phyloP scores from a whole-genome alignment of 306 rosid genomes.

The Arachis hypogaea region DNA sequence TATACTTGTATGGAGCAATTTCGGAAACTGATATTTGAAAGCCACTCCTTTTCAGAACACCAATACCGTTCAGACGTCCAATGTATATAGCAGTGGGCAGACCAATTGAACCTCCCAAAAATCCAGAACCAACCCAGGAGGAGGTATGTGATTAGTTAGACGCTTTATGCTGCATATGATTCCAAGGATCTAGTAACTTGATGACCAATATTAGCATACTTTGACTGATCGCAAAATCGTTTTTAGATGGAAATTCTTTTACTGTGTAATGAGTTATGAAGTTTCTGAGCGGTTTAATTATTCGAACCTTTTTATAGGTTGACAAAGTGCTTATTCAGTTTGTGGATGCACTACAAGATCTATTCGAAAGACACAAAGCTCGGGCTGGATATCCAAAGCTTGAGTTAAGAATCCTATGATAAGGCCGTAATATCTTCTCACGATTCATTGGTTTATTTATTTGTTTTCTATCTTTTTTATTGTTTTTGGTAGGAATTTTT shows the following conservation, averaged over 20 bases:
- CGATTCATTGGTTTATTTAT: constrained; percentile 24
- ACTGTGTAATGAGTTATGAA: neutral
- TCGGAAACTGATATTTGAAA: neutral
- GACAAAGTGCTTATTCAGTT: constrained; percentile 61
- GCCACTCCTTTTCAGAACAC: constrained; percentile 60
- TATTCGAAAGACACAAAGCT: constrained; percentile 81
- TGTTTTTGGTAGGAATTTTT: neutral
- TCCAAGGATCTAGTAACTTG: constrained; percentile 27
- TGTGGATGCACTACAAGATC: constrained; percentile 72
- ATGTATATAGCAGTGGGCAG: constrained; percentile 88
- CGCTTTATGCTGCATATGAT: constrained; percentile 24
- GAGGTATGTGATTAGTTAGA: constrained; percentile 40
- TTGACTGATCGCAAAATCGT: constrained; percentile 1
- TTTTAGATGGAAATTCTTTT: constrained; percentile 23
- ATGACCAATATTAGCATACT: neutral
- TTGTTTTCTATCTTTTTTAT: neutral
- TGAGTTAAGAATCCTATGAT: constrained; percentile 70
- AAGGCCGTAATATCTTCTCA: constrained; percentile 6
- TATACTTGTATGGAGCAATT: no score
- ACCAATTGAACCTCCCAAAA: constrained; percentile 72
- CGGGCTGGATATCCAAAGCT: constrained; percentile 70
- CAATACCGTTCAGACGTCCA: constrained; percentile 68
- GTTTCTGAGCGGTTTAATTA: constrained; percentile 1
- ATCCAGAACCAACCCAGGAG: constrained; percentile 71
- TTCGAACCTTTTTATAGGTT: constrained; percentile 51